Evolutionary conservation across 177 flowering plant genomes (phyloP), one percentile per base, ranked within the genome.

Genomic region (Vitis hybrid): DNA sequence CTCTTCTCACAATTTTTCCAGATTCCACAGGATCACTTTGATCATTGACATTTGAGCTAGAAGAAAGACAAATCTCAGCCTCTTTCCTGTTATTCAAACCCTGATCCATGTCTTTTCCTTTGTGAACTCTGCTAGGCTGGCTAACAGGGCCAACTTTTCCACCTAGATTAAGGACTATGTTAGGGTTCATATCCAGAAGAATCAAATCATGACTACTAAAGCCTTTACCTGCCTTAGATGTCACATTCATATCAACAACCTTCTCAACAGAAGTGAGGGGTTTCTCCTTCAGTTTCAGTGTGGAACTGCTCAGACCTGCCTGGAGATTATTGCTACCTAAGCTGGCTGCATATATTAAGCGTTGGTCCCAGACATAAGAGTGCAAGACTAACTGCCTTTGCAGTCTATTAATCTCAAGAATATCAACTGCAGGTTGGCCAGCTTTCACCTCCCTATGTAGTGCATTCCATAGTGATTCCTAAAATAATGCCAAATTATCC

Each of bases 321-420:
- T 56, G 79, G 60, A 52, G 23, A 49, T 55, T 71, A 56, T 68
- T 83, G 51, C 51, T 74, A 65, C 59, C 82, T 65, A 74, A 60
- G 79, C 70, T 74, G 57, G 88, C 82, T 66, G 87, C 88, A 81
- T 80, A 61, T 50, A 84, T 56, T 56, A 92, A 79, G 63, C 86
- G 84, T 48, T 80, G 87, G 76, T 91, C 96, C 97, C 97, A 92
- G 68, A 86, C 60, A 70, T 86, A 89, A 40, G 93, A 88, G 55
- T 80, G 85, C 66, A 86, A 82, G 13, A 92, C 83, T 48, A 92
- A 74, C 71, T 85, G 91, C 78, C 94, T 85, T 72, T 88, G 77
- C 52, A 91, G 67, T 55, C 82, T 77, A 81, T 92, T 89, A 26
- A 92, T 81, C 79, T 91, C 94, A 67, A 92, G 83, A 80, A 91